These are phyloP conservation scores for Stipa capillata DNA, from an alignment of 176 grass and related monocot genomes.

Conservation along the genomic window DNA sequence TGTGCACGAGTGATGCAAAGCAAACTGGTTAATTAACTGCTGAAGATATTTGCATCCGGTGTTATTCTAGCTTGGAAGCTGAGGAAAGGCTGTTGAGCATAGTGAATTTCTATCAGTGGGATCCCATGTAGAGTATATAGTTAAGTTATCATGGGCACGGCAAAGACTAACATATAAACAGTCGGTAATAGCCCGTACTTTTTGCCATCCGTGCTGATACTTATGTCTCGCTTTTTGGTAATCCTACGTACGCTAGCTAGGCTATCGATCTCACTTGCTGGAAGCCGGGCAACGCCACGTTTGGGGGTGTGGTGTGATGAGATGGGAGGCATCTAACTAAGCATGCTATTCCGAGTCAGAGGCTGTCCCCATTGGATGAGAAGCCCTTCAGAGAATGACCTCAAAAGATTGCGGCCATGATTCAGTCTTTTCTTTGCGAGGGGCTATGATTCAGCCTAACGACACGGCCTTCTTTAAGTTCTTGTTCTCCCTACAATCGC, in stretches of 20 bases:
- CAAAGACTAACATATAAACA: not conserved
- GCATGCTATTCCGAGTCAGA: conserved; percentile 31
- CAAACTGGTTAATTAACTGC: not conserved
- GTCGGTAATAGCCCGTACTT: not conserved
- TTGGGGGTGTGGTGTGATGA: not conserved
- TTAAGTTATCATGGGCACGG: not conserved
- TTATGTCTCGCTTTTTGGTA: conserved; percentile 24
- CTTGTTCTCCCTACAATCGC: not conserved
- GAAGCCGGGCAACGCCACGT: not conserved
- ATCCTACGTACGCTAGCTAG: not conserved
- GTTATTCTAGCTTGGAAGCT: not conserved
- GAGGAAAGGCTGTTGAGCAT: not conserved
- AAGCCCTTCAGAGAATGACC: not conserved
- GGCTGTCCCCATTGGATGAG: conserved; percentile 24
- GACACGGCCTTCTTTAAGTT: not conserved
- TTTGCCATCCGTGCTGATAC: not conserved
- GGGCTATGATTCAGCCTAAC: conserved; percentile 1
- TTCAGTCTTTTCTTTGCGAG: not conserved
- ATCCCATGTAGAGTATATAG: not conserved
- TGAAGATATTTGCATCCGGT: not conserved
- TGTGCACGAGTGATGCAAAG: conserved; percentile 8
- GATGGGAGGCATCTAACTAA: not conserved
- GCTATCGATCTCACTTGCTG: not conserved
- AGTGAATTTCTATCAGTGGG: not conserved
- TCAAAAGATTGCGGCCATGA: conserved; percentile 1